A percentile compares a stretch with the other conserved stretches of the same genome.
Evolutionary conservation across 768 basidiomycete genomes (phyloP).

Genomic region (Tylopilus balloui): DNA sequence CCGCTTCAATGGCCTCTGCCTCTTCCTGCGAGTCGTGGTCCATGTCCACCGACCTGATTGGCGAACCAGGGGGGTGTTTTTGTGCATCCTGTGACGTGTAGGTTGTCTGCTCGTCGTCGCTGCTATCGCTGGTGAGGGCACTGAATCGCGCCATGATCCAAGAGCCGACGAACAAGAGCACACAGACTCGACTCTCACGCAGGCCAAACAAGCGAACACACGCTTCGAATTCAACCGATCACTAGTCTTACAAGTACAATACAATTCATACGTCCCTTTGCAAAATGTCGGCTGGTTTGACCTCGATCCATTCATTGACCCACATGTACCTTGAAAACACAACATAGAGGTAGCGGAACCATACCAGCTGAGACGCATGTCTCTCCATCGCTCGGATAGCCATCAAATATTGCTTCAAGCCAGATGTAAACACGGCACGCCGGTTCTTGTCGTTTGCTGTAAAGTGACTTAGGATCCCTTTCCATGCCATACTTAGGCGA

Average conservation of each 20-base stretch:
- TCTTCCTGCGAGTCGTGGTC: conserved; percentile 31
- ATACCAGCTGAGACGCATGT: conserved; percentile 74
- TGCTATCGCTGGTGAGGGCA: conserved; percentile 55
- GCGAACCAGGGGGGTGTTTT: conserved; percentile 11
- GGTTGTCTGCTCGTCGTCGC: conserved; percentile 46
- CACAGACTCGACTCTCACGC: conserved; percentile 11
- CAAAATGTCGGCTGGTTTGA: conserved; percentile 22
- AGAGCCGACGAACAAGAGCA: conserved; percentile 17
- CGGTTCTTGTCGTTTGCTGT: background rate
- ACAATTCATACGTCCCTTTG: background rate
- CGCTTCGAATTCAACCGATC: too few relatives aligned
- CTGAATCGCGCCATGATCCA: conserved; percentile 62
- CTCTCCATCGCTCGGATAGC: conserved; percentile 65
- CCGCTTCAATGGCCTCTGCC: conserved; percentile 28
- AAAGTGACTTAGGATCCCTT: conserved; percentile 4
- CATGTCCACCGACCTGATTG: conserved; percentile 26
- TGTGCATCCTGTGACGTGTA: conserved; percentile 28
- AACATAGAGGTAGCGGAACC: conserved; percentile 88
- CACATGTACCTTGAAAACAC: conserved; percentile 86
- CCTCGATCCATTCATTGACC: conserved; percentile 77
- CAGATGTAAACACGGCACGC: conserved; percentile 48
- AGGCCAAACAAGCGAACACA: conserved; percentile 31
- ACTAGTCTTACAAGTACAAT: background rate
- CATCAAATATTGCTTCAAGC: conserved; percentile 48
- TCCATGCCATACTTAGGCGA: conserved; percentile 40